A percentile compares a stretch with the other conserved stretches of the same genome.
These are phyloP conservation scores for Solanum appendiculatum DNA, from an alignment of 257 asterid genomes.

Conservation along the genomic window DNA sequence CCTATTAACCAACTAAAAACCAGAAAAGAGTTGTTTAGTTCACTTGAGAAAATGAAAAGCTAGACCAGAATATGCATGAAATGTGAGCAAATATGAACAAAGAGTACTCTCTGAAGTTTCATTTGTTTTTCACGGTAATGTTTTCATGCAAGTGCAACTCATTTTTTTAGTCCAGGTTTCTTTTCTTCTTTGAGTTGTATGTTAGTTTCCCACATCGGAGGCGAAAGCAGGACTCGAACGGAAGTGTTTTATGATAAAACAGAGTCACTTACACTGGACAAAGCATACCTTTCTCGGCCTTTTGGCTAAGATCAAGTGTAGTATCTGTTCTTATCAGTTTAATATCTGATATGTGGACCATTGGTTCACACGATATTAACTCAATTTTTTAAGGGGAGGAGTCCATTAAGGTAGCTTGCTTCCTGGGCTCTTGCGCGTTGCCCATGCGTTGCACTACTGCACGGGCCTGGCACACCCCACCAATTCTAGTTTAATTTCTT, in stretches of 20 bases:
- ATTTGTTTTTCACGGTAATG: background rate
- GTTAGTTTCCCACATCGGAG: background rate
- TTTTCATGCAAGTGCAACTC: slow-evolving; percentile 1
- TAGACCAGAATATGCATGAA: background rate
- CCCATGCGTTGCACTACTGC: background rate
- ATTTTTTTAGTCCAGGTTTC: background rate
- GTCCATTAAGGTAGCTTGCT: background rate
- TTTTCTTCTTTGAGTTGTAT: background rate
- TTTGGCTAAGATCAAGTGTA: slow-evolving; percentile 53
- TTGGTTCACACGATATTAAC: background rate
- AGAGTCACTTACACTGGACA: fast-evolving
- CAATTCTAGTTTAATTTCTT: background rate
- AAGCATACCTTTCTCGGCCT: slow-evolving; percentile 44
- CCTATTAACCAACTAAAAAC: background rate
- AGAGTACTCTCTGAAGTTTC: background rate
- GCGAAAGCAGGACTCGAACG: background rate
- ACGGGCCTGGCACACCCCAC: background rate
- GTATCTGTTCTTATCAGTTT: background rate
- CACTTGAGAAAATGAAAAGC: background rate
- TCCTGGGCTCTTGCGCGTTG: background rate
- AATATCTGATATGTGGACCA: background rate
- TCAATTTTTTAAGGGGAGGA: background rate
- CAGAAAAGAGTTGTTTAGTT: background rate
- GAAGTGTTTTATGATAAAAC: background rate
- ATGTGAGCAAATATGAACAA: background rate